Evolutionary conservation across 495 filamentous ascomycete species (phyloP).

Genomic region (Amphirosellinia nigrospora): DNA sequence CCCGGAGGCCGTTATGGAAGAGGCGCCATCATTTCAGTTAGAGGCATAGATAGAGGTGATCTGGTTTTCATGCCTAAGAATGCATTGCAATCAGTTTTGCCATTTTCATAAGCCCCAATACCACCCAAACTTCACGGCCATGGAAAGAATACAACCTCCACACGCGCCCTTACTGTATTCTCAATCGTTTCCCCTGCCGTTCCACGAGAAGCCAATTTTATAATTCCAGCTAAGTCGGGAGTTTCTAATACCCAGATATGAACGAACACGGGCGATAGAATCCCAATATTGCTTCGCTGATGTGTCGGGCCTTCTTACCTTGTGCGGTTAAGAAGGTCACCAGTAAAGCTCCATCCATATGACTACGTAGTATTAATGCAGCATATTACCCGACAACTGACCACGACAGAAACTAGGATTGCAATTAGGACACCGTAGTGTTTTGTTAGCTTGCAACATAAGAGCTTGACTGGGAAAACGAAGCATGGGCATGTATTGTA

Average conservation of each 20-base stretch:
- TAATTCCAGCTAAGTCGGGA: background rate
- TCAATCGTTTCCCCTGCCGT: background rate
- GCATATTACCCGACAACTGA: background rate
- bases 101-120: background rate
- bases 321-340: background rate
- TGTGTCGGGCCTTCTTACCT: background rate
- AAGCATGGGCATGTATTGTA: background rate
- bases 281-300: background rate
- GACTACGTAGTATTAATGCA: background rate
- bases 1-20: constrained; percentile 1
- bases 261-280: background rate
- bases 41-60: background rate
- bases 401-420: too few relatives aligned
- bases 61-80: background rate
- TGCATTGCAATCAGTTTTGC: constrained; percentile 10
- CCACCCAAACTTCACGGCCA: background rate
- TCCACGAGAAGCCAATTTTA: background rate
- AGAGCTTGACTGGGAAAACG: background rate
- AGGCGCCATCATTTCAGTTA: background rate
- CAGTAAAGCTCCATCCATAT: background rate
- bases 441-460: background rate
- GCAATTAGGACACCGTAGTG: background rate
- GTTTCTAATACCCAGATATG: background rate
- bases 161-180: background rate
- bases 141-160: background rate